Evolutionary conservation across 805 yeast genomes (phyloP), one percentile per base, ranked within the genome.

Genomic region (Candida insectorum): DNA sequence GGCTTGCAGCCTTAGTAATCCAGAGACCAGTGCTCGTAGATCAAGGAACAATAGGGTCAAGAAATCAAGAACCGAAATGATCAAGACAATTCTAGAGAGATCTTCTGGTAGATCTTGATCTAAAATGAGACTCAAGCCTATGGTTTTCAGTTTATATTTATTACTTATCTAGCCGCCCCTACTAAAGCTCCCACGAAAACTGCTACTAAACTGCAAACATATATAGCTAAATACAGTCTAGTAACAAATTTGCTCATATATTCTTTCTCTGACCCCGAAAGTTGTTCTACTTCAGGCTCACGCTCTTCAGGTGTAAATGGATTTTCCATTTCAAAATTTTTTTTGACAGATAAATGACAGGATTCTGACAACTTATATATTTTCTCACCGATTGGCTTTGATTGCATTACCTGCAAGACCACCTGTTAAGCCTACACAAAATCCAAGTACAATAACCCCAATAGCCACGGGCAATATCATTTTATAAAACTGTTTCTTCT

Each of bases 381-480:
- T 14, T 16, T 13, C 15, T 18, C 16, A 26, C 20, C 28, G 19
- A 26, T 26, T 26, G 7, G 13, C 16, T 9, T 16, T 15, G 18
- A 26, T 26, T 11, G 28, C 28, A 26, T 26, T 26, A 16, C 28
- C 28, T 5, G 19, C 28, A 26, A 26, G 28, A 16, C 28, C 27
- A 24, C 27, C 28, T 16, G 20, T 15, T 12, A 26, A 12, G 11
- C 28, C 28, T 10, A 16, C 13, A 26, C 28, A 26, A 26, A 26
- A 26, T 13, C 28, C 28, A 26, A 26, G 28, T 10, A 26, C 13
- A 26, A 26, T 26, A 13, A 26, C 9, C 8, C 28, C 28, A 13
- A 14, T 20, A 13, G 28, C 28, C 8, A 26, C 28, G 19, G 28
- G 19, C 11, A 26, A 7, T 16, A 26, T 16, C 11, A 26, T 9